phyloP scores from a whole-genome alignment of 257 asterid genomes.

The Solanum chmielewskii region DNA sequence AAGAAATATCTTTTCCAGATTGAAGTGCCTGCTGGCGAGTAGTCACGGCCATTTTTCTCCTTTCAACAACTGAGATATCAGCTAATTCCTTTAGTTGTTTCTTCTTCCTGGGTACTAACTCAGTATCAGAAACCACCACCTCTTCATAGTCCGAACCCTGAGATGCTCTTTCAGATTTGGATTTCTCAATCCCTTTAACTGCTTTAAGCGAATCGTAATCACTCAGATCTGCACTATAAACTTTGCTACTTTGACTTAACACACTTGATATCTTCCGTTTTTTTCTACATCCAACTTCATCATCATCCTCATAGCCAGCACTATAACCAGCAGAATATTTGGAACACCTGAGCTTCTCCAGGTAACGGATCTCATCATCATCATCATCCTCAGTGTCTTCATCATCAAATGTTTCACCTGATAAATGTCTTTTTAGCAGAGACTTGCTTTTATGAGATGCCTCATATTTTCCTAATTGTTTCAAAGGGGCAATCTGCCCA shows the following conservation, averaged over 20 bases:
- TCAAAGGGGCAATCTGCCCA: constrained; percentile 11
- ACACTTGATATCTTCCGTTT: constrained; percentile 34
- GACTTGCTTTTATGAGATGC: constrained; percentile 32
- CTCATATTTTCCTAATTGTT: constrained; percentile 18
- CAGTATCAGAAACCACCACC: constrained; percentile 41
- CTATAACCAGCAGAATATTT: constrained; percentile 19
- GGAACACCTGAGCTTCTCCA: constrained; percentile 52
- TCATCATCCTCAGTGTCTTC: constrained; percentile 26
- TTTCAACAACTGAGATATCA: constrained; percentile 19
- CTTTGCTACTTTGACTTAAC: constrained; percentile 21
- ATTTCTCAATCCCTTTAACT: constrained; percentile 30
- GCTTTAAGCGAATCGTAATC: constrained; percentile 28
- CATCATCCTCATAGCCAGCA: constrained; percentile 29
- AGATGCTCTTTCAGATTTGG: constrained; percentile 16
- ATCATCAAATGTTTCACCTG: constrained; percentile 32
- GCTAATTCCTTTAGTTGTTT: constrained; percentile 18
- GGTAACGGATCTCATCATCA: constrained; percentile 72
- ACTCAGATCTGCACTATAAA: constrained; percentile 18
- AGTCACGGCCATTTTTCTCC: constrained; percentile 37
- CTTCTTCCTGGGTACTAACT: constrained; percentile 33
- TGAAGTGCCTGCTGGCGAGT: constrained; percentile 56
- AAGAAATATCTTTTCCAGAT: constrained; percentile 31
- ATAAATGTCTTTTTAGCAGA: constrained; percentile 16
- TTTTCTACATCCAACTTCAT: constrained; percentile 38
- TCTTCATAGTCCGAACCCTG: constrained; percentile 41